Conservation (phyloP, 345 rosid genomes). For the Salix exigua region DNA sequence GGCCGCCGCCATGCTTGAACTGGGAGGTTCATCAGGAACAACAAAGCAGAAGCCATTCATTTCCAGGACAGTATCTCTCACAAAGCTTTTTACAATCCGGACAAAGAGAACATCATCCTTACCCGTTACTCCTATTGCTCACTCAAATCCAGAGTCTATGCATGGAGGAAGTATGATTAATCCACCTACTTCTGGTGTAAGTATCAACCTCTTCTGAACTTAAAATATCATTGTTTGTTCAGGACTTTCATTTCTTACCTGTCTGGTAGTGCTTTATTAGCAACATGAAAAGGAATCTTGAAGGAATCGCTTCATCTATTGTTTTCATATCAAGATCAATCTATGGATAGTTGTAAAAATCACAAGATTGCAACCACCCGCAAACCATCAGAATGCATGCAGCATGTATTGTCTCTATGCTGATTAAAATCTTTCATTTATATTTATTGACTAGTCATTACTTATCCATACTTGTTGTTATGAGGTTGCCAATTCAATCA, state of each 20-base stretch:
- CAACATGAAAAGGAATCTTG: neutral
- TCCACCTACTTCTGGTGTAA: conserved; percentile 42
- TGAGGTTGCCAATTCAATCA: neutral
- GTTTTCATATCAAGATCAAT: neutral
- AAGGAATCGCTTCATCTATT: neutral
- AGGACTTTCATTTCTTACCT: neutral
- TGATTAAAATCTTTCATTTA: neutral
- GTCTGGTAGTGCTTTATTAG: neutral
- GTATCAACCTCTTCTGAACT: conserved; percentile 9
- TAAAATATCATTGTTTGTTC: neutral
- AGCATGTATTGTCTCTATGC: neutral
- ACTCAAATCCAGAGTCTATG: conserved; percentile 88
- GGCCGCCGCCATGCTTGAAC: conserved; percentile 63
- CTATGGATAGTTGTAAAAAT: neutral
- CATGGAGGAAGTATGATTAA: conserved; percentile 54
- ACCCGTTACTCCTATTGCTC: conserved; percentile 64
- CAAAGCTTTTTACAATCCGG: conserved; percentile 55
- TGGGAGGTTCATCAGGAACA: conserved; percentile 45
- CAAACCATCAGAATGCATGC: neutral
- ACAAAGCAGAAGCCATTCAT: conserved; percentile 32
- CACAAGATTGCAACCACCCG: neutral
- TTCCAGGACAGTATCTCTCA: conserved; percentile 57
- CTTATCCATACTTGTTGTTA: neutral
- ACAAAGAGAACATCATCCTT: conserved; percentile 54
- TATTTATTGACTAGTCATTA: neutral